Base-by-base conservation (phyloP, 2,329 filamentous ascomycete genomes). In the Drechslera avenae region DNA sequence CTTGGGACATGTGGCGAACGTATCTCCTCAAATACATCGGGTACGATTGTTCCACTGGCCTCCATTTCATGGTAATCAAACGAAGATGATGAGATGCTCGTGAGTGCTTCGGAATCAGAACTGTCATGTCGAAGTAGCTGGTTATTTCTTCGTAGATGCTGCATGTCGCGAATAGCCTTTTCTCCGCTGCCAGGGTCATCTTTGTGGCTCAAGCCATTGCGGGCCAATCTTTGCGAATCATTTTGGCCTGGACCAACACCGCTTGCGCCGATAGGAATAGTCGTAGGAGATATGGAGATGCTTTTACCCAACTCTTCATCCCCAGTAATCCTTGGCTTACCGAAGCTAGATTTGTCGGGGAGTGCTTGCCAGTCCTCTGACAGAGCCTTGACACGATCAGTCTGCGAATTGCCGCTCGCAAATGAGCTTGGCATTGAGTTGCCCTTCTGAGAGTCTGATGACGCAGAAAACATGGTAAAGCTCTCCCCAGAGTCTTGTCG, bases 381-480 rank as follows among this genome's bases (percentile, higher is more conserved):
- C 30, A 62, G 55, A 13, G 63, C 64, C 30, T 67, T 64, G 52
- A 65, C 63, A 30, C 52, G 59, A 14, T 52, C 64, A 28, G 57
- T 44, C 7, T 57, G 59, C 23, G 68, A 72, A 23, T 64, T 63
- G 39, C 58, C 63, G 55, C 73, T 75, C 5, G 67, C 75, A 33
- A 81, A 79, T 0, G 83, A 84, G 21, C 76, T 78, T 16, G 78
- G 79, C 28, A 81, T 72, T 3, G 82, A 85, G 46, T 78, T 77
- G 5, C 76, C 77, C 44, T 73, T 76, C 44, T 81, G 76, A 5
- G 83, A 86, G 54, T 82, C 81, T 1, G 81, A 81, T 8, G 83
- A 84, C n/a, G 81, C 81, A 32, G 83, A 85, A 56, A 86, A 85
- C 80, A 86, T 85, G 17, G 79, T 75, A 58, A 86, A 86, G 65